Evolutionary conservation across 441 rosid species (phyloP).

Genomic region (Croton laevigatus): DNA sequence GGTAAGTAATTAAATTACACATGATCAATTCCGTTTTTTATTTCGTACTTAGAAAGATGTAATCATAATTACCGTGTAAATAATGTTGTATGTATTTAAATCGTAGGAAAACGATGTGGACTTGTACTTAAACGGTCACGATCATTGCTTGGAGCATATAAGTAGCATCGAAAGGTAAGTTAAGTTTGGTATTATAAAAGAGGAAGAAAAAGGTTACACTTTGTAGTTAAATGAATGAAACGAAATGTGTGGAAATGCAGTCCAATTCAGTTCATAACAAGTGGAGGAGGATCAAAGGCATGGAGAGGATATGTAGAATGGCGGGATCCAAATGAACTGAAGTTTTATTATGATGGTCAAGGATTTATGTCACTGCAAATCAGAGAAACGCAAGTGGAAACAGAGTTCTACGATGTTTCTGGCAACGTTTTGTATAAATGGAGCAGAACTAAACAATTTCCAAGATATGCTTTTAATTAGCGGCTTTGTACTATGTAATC

Average conservation of each 20-base stretch:
- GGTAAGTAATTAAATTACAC: constrained; percentile 33
- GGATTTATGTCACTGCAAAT: constrained; percentile 67
- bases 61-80: not conserved
- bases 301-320: constrained; percentile 57
- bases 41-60: not conserved
- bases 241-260: constrained; percentile 35
- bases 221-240: too few relatives aligned
- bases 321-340: constrained; percentile 38
- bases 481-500: too few relatives aligned
- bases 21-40: not conserved
- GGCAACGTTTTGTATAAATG: constrained; percentile 52
- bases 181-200: constrained; percentile 8
- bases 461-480: too few relatives aligned
- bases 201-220: too few relatives aligned
- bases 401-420: constrained; percentile 49
- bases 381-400: constrained; percentile 26
- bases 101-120: constrained; percentile 61
- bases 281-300: constrained; percentile 82
- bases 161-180: constrained; percentile 47
- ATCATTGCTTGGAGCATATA: constrained; percentile 75
- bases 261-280: constrained; percentile 55
- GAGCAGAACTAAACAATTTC: constrained; percentile 32
- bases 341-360: constrained; percentile 70
- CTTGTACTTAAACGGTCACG: constrained; percentile 81
- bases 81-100: not conserved